Evolutionary conservation across 768 basidiomycete genomes (phyloP), one percentile per base, ranked within the genome.

Genomic region (Suillus fuscotomentosus): DNA sequence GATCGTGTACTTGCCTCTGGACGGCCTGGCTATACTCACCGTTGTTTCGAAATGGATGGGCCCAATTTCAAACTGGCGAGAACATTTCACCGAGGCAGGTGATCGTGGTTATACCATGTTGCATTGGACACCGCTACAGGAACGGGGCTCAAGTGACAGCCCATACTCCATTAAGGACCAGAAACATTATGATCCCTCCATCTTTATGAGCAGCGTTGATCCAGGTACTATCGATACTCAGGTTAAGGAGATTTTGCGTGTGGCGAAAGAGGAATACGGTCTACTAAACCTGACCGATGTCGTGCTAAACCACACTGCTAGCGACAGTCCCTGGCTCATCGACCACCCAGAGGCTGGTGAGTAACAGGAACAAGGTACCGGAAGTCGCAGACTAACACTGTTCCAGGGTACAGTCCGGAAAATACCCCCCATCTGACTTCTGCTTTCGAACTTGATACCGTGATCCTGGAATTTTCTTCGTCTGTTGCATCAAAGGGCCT

Each of bases 31-130:
- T 41, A 89, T 99, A 71, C 80, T 99, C 62, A 95, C 93, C 5
- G 83, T 97, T 45, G 88, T 99, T 53, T 97, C 95, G 2, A 99
- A 99, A 75, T 99, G 97, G 97, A 97, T 98, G 94, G 97, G 96
- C 2, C 84, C 90, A 1, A 76, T 94, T 42, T 75, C 80, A 13
- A 81, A 88, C 38, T 99, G 97, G 97, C 81, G 78, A 51, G 81
- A 83, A 3, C 87, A 93, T 73, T 92, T 97, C 68, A 82, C 84
- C 57, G 94, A 96, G 77, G 92, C 94, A 13, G 86, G 88, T 60
- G 84, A 92, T 61, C 83, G 97, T 56, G 97, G 97, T 1, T 99
- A 99, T 81, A 99, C 96, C 60, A 97, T 99, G 94, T 80, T 99
- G 50, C 97, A 99, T 73, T 99, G 91, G 82, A 92, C 97, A 0